phyloP scores from a whole-genome alignment of 2,329 filamentous ascomycete genomes.

The Alternaria gaisen region DNA sequence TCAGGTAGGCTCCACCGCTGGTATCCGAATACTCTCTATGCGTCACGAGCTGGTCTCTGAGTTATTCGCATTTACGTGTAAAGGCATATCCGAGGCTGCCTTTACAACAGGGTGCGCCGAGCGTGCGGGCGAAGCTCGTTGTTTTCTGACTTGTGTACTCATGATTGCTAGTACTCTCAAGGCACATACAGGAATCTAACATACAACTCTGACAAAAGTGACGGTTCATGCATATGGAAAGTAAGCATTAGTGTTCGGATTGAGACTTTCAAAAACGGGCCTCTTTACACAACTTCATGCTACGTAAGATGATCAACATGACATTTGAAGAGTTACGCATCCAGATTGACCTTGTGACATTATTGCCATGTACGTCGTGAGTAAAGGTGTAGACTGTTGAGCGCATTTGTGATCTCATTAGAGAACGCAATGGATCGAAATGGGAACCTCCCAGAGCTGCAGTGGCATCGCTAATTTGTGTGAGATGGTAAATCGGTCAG shows the following conservation, averaged over 20 bases:
- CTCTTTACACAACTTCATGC: background rate
- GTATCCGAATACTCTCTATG: background rate
- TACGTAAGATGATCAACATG: background rate
- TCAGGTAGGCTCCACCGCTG: conserved; percentile 9
- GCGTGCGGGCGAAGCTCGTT: background rate
- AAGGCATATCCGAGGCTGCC: background rate
- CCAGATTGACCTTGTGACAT: background rate
- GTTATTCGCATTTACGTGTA: background rate
- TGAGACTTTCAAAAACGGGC: background rate
- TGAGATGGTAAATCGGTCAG: background rate
- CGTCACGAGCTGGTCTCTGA: background rate
- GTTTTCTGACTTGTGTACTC: background rate
- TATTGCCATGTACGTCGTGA: background rate
- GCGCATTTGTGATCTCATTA: background rate
- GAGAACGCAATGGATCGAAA: background rate
- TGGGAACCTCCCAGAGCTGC: background rate
- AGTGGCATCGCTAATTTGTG: background rate
- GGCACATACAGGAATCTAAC: background rate
- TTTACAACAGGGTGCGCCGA: background rate
- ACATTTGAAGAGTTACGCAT: background rate
- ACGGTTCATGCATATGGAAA: background rate
- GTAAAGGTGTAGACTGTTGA: background rate
- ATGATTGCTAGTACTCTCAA: background rate
- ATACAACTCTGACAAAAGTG: background rate
- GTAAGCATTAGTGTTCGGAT: background rate